Base-by-base conservation (phyloP, 129 eudicot genomes). In the Apium graveolens region DNA sequence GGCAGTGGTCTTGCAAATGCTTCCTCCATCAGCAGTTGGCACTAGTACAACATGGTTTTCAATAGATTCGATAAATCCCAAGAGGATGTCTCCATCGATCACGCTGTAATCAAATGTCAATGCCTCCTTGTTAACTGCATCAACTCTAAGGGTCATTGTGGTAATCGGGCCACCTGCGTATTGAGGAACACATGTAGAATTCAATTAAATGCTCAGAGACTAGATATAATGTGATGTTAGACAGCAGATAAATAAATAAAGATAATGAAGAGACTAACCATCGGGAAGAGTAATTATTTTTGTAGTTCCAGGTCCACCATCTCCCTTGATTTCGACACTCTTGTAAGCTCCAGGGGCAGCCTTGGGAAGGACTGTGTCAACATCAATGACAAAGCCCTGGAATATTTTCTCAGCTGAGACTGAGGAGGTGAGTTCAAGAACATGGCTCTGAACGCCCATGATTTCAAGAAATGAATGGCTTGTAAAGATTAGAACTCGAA, bases 281-380 rank as follows among this genome's bases (percentile, higher is more conserved):
- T 71, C 78, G 7, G 32, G 55, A 26, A 79, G 63, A 35, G 78
- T 70, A 41, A 71, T 21, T 0, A 6, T 69, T 48, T 71, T 71
- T 29, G 53, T 71, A 31, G 78, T 70, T 70, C 82, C 82, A 49
- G 14, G 71, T 5, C 82, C 78, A 11, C 82, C 82, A 37, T 79
- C 71, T 35, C 82, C 82, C 38, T 71, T 69, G 39, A 48, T 35
- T 9, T 79, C 72, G 18, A 79, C 82, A 51, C 13, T 20, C 72
- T 79, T 79, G n/a, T 70, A 49, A 48, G 53, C 77, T 16, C 73
- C 72, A 8, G 82, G 82, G 13, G 73, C 11, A 21, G 45, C 63
- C 82, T 79, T 79, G 55, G 82, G 70, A 71, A 79, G 8, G 8
- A 79, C 26, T 18, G 29, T 49, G 38, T 79, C 71, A 45, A 34